Conservation (phyloP, 2,329 filamentous ascomycete species). For the Akanthomyces muscarius region DNA sequence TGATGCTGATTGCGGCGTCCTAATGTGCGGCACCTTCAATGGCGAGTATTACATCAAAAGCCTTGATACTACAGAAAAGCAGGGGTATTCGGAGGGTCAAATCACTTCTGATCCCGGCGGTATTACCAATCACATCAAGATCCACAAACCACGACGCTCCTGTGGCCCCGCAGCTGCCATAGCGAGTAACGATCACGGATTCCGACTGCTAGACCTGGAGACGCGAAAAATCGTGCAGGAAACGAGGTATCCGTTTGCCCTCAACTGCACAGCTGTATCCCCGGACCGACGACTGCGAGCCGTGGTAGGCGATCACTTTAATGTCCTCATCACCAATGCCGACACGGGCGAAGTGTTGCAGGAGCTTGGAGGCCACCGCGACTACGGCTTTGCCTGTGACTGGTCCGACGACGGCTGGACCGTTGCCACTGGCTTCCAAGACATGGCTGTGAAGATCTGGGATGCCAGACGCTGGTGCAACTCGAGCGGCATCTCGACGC, state of each 20-base stretch:
- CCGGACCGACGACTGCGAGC: slow-evolving; percentile 68
- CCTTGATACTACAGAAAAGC: slow-evolving; percentile 38
- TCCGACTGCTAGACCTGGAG: slow-evolving; percentile 55
- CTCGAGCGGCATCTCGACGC: slow-evolving; percentile 43
- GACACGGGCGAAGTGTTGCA: slow-evolving; percentile 59
- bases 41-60: slow-evolving; percentile 51
- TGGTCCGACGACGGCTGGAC: slow-evolving; percentile 76
- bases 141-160: slow-evolving; percentile 51
- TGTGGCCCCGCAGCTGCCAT: slow-evolving; percentile 54
- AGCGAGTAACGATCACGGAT: slow-evolving; percentile 57
- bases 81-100: slow-evolving; percentile 39
- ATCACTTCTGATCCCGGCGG: slow-evolving; percentile 47
- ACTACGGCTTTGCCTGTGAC: slow-evolving; percentile 72
- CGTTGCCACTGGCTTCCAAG: slow-evolving; percentile 73
- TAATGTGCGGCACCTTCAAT: slow-evolving; percentile 57
- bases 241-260: slow-evolving; percentile 52
- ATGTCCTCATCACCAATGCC: slow-evolving; percentile 65
- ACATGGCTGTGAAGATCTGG: slow-evolving; percentile 69
- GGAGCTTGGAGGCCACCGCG: slow-evolving; percentile 59
- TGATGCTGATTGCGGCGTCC: slow-evolving; percentile 48
- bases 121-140: slow-evolving; percentile 63
- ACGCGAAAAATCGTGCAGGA: slow-evolving; percentile 56
- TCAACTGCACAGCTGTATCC: slow-evolving; percentile 71
- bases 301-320: slow-evolving; percentile 65
- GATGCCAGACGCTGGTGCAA: slow-evolving; percentile 67